These are phyloP conservation scores for Fusarium hostae DNA, from an alignment of 2,329 filamentous ascomycete species.

Conservation along the genomic window DNA sequence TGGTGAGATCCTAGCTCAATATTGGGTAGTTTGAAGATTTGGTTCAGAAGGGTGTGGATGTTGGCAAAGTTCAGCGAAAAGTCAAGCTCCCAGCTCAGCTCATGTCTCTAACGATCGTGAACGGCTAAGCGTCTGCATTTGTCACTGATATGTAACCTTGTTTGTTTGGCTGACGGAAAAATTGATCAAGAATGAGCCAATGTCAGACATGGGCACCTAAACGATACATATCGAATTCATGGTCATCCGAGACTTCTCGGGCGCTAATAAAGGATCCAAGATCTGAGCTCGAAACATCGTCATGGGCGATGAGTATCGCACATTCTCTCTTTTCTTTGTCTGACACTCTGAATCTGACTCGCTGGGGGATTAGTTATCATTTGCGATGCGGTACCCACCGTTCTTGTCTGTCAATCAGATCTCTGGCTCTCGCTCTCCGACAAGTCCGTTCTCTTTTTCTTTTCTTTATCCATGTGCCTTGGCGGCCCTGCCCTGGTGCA, in stretches of 20 bases:
- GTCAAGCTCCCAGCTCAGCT: background rate
- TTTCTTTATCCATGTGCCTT: conserved; percentile 3
- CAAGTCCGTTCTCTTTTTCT: conserved; percentile 2
- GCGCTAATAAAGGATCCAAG: conserved; percentile 30
- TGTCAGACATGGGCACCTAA: background rate
- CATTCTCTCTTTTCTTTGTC: conserved; percentile 4
- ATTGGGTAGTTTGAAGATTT: conserved; percentile 15
- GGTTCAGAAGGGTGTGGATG: background rate
- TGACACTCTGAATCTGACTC: background rate
- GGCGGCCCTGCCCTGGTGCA: conserved; percentile 18
- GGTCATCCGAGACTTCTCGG: conserved; percentile 29
- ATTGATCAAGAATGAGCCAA: background rate
- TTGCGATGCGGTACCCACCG: background rate
- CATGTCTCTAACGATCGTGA: conserved; percentile 3
- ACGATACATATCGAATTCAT: conserved; percentile 20
- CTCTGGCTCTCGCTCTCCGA: conserved; percentile 20
- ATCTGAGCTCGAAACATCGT: conserved; percentile 21
- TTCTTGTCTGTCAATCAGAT: conserved; percentile 14
- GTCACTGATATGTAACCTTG: conserved; percentile 15
- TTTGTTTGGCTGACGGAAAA: background rate
- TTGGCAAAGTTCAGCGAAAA: background rate
- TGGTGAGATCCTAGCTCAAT: conserved; percentile 28
- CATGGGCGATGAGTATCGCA: conserved; percentile 13
- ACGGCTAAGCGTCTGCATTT: background rate
- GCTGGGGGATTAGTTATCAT: background rate